phyloP scores from a whole-genome alignment of 2,329 filamentous ascomycete genomes.

The Chaetomium globosum region DNA sequence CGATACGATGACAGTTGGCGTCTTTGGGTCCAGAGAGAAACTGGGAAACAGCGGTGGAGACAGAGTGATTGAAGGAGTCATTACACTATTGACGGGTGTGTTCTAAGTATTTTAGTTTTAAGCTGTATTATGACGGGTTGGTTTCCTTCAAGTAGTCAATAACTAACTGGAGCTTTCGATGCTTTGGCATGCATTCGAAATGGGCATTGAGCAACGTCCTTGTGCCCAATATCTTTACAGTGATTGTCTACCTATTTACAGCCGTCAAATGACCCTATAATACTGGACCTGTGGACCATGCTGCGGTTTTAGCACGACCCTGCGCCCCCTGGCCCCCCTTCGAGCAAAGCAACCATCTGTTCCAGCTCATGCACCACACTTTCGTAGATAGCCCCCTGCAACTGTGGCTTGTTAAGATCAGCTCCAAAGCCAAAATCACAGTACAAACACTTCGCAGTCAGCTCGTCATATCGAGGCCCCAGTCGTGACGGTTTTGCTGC shows the following conservation, averaged over 20 bases:
- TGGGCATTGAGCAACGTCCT: too few species aligned
- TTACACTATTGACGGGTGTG: constrained; percentile 13
- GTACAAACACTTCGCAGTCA: constrained; percentile 8
- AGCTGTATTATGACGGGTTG: too few species aligned
- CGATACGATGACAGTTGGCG: constrained; percentile 33
- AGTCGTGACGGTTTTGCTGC: constrained; percentile 1
- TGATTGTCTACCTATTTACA: too few species aligned
- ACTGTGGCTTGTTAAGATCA: constrained; percentile 11
- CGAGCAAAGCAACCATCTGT: constrained; percentile 13
- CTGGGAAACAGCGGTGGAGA: constrained; percentile 18
- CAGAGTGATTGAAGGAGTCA: constrained; percentile 22
- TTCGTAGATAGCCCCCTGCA: constrained; percentile 12
- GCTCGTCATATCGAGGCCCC: constrained; percentile 17
- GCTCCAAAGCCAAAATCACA: constrained; percentile 17
- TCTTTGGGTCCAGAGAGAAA: constrained; percentile 31
- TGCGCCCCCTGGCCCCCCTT: neutral
- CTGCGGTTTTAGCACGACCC: neutral
- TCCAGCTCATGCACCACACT: constrained; percentile 14
- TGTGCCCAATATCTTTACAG: too few species aligned
- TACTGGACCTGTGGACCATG: too few species aligned
- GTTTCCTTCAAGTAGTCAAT: too few species aligned
- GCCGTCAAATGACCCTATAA: too few species aligned
- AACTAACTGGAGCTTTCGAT: too few species aligned
- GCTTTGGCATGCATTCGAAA: too few species aligned
- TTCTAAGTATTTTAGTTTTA: neutral